A percentile compares a stretch with the other conserved stretches of the same genome.
phyloP scores from a whole-genome alignment of 805 yeast genomes.

The Trichomonascus vanleenenianus region DNA sequence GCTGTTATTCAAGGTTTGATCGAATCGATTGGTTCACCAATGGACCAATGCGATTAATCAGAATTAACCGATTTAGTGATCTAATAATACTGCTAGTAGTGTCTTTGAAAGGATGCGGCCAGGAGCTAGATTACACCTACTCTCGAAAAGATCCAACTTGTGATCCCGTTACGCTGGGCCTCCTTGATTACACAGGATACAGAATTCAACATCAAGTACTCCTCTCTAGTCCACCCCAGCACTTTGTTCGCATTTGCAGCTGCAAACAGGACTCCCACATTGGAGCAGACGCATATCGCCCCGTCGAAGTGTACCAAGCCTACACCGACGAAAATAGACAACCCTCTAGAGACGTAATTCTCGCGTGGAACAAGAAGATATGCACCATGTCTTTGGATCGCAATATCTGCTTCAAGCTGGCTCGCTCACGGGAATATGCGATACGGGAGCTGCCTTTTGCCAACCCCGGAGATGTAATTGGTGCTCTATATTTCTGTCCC shows the following conservation, averaged over 20 bases:
- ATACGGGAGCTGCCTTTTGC: constrained; percentile 4
- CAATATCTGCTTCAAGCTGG: constrained; percentile 16
- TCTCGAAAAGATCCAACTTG: constrained; percentile 6
- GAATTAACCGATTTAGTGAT: no score
- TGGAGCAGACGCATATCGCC: not conserved
- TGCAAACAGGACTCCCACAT: not conserved
- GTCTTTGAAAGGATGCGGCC: no score
- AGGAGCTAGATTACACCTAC: not conserved
- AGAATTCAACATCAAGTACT: constrained; percentile 17
- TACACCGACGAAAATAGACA: not conserved
- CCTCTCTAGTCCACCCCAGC: not conserved
- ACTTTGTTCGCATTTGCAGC: not conserved
- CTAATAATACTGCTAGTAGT: no score
- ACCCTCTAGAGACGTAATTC: constrained; percentile 1
- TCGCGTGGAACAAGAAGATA: constrained; percentile 17
- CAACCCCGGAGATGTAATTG: constrained; percentile 17
- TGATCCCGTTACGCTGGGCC: constrained; percentile 12
- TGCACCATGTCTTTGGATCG: constrained; percentile 8
- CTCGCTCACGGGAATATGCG: constrained; percentile 13
- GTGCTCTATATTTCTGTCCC: constrained; percentile 19
- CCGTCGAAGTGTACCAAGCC: not conserved
- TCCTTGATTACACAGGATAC: constrained; percentile 16
- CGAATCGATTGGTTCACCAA: no score
- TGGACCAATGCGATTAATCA: no score
- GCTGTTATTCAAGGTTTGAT: no score